Conservation (phyloP, 176 grass and related monocot genomes). For the Lolium rigidum region DNA sequence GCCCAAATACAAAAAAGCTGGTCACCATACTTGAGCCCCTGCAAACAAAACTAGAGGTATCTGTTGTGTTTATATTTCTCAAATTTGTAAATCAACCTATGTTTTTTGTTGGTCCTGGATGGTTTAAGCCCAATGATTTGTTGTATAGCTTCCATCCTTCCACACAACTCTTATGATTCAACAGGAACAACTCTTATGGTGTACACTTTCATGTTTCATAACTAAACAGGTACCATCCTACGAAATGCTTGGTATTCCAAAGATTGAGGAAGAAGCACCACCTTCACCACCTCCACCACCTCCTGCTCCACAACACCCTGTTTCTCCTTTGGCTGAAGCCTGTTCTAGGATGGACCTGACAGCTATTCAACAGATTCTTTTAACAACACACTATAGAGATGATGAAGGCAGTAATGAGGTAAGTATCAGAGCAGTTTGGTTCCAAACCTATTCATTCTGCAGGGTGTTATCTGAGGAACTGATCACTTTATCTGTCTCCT, state of each 20-base stretch:
- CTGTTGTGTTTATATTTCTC: not conserved
- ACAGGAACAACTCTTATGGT: conserved; percentile 1
- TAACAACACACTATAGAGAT: conserved; percentile 81
- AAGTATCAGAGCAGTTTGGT: conserved; percentile 14
- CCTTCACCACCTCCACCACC: not conserved
- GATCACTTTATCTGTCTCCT: not conserved
- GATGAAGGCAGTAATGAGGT: conserved; percentile 98
- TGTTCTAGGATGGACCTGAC: conserved; percentile 94
- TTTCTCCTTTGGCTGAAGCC: conserved; percentile 89
- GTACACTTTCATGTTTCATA: conserved; percentile 29
- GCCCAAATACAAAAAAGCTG: conserved; percentile 74
- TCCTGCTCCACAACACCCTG: conserved; percentile 60
- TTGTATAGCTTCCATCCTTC: not conserved
- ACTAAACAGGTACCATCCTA: conserved; percentile 74
- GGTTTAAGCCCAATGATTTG: not conserved
- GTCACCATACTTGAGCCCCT: conserved; percentile 71
- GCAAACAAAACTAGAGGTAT: conserved; percentile 94
- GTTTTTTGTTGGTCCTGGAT: conserved; percentile 21
- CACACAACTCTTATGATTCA: not conserved
- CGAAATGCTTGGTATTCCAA: conserved; percentile 87
- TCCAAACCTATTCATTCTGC: not conserved
- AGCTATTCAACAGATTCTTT: conserved; percentile 92
- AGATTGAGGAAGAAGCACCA: conserved; percentile 58
- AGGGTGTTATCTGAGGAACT: not conserved
- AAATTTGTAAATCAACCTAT: not conserved